Evolutionary conservation across 345 rosid species (phyloP), one percentile per base, ranked within the genome.

Genomic region (Ceriops decandra): DNA sequence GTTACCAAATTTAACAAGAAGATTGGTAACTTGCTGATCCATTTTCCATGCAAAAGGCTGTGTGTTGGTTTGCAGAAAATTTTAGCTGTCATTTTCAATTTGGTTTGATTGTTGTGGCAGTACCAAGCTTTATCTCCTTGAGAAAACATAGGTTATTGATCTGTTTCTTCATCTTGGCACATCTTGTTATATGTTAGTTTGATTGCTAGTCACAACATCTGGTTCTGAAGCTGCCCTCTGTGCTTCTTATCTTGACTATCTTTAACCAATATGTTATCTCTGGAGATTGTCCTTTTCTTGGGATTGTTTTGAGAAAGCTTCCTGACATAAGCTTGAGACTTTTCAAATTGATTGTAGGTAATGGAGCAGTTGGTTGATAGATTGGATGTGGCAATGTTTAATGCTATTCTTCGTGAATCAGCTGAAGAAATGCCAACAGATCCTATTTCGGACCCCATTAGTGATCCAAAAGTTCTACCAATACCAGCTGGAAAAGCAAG

Each of bases 391-490:
- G 97, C 98, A 73, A 93, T 93, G 96, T 93, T 93, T 85, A 93
- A 93, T 21, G 98, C 98, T 57, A 87, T 91, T 73, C 97, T 91
- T 42, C 98, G 97, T 33, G 97, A 91, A 78, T 91, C 98, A 58
- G 86, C 80, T 21, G 91, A 83, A n/a, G 98, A 93, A 76, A 93
- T 93, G 95, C 98, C 96, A 13, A 89, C 98, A 6, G 98, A 93
- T 83, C 97, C 98, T 1, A 82, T 91, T 54, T 93, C 98, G 19
- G 98, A 93, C 70, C 97, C 97, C 3, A 91, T 93, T 49, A 84
- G 88, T 54, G 97, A 93, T 76, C 75, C 91, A 11, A 89, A 83
- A 72, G 98, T 88, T 71, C 98, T 93, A 19, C 98, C 98, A 31
- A 78, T 93, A 73, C 90, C 98, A 63, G 88, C 96, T 47, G 96